Conservation (phyloP, 1,284 basidiomycete genomes). For the Schizopora paradoxa region DNA sequence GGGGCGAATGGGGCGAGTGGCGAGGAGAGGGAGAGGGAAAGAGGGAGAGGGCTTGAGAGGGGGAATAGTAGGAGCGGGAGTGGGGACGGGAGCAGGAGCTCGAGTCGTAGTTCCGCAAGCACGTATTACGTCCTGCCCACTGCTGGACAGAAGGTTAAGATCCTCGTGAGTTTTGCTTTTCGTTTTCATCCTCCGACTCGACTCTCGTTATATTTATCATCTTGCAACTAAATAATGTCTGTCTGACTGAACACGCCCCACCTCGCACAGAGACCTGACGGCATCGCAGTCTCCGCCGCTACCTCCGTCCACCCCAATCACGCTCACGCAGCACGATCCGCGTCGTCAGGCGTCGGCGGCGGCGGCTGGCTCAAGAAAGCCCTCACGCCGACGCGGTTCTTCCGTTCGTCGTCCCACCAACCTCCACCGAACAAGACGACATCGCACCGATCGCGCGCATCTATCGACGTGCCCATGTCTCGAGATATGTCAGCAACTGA, state of each 20-base stretch:
- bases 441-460: background rate
- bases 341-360: no score
- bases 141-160: conserved; percentile 62
- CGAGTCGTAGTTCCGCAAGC: conserved; percentile 43
- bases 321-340: background rate
- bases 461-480: no score
- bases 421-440: background rate
- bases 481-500: no score
- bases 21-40: background rate
- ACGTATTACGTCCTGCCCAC: conserved; percentile 69
- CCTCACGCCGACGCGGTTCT: conserved; percentile 3
- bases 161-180: conserved; percentile 49
- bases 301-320: background rate
- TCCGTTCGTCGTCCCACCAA: background rate
- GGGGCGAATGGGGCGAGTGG: background rate
- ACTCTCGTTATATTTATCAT: background rate
- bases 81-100: background rate
- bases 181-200: conserved; percentile 11
- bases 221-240: background rate
- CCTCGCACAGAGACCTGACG: conserved; percentile 1
- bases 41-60: background rate
- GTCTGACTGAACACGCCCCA: background rate
- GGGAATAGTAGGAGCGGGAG: background rate
- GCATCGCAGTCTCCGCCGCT: background rate
- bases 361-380: conserved; percentile 8